These are phyloP conservation scores for Metschnikowia colocasiae DNA, from an alignment of 805 yeast species.

Conservation along the genomic window DNA sequence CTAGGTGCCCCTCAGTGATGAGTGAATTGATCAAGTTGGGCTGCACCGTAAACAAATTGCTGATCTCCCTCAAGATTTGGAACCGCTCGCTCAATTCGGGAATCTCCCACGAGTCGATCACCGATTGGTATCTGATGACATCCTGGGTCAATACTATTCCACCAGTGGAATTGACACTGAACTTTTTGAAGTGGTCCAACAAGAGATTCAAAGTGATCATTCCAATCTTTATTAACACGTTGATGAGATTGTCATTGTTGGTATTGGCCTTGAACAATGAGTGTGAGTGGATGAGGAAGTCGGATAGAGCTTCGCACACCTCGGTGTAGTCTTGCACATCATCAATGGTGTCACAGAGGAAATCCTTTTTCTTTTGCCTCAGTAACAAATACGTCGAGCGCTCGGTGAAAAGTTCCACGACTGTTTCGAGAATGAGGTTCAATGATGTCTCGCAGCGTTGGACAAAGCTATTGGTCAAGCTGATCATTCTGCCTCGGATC, in stretches of 20 bases:
- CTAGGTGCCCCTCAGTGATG: constrained; percentile 76
- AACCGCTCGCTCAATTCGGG: constrained; percentile 59
- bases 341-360: constrained; percentile 38
- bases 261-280: constrained; percentile 37
- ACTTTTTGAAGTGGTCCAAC: constrained; percentile 70
- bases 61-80: constrained; percentile 72
- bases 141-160: constrained; percentile 81
- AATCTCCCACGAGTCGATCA: constrained; percentile 64
- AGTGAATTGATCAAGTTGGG: constrained; percentile 74
- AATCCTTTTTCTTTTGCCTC: constrained; percentile 76
- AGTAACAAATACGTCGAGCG: constrained; percentile 47
- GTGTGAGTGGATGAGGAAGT: constrained; percentile 45
- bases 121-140: constrained; percentile 68
- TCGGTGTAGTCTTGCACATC: constrained; percentile 57
- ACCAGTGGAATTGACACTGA: constrained; percentile 74
- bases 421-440: constrained; percentile 59
- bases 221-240: constrained; percentile 56
- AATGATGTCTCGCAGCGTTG: constrained; percentile 61
- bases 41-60: constrained; percentile 81
- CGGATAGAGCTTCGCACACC: constrained; percentile 62
- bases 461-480: constrained; percentile 58
- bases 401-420: constrained; percentile 49
- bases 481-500: constrained; percentile 56
- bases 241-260: constrained; percentile 42
- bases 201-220: constrained; percentile 53